These are phyloP conservation scores for Isatis lusitanica DNA, from an alignment of 441 rosid species.

Conservation along the genomic window DNA sequence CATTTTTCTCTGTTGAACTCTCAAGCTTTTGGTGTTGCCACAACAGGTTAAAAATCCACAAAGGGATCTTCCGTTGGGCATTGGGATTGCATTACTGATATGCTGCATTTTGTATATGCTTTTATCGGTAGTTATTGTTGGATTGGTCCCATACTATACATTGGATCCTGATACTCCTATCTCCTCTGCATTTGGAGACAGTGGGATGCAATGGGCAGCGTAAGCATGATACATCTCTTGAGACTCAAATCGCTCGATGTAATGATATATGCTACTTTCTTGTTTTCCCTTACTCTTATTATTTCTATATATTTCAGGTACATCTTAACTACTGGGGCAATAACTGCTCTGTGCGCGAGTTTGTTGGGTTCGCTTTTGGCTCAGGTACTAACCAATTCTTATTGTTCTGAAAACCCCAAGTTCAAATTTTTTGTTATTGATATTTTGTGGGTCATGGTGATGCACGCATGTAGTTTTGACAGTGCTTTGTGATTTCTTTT, in stretches of 20 bases:
- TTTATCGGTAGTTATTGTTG: conserved; percentile 82
- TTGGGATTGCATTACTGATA: conserved; percentile 68
- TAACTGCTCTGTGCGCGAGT: conserved; percentile 80
- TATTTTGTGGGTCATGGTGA: background rate
- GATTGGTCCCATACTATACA: conserved; percentile 78
- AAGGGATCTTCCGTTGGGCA: conserved; percentile 82
- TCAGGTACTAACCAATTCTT: conserved; percentile 48
- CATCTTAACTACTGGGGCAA: conserved; percentile 75
- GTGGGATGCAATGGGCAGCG: conserved; percentile 97
- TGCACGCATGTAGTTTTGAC: conserved; percentile 20
- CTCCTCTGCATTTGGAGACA: conserved; percentile 81
- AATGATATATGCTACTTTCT: background rate
- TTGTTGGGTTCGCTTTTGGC: conserved; percentile 84
- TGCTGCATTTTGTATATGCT: conserved; percentile 83
- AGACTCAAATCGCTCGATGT: conserved; percentile 13
- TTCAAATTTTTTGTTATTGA: background rate
- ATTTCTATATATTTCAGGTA: conserved; percentile 44
- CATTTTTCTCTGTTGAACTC: background rate
- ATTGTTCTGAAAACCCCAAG: background rate
- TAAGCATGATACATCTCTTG: conserved; percentile 43
- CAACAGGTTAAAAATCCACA: conserved; percentile 77
- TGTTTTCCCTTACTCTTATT: conserved; percentile 13
- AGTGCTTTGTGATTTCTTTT: conserved; percentile 17
- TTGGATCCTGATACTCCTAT: conserved; percentile 89
- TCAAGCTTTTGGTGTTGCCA: conserved; percentile 14